Conservation (phyloP, 768 basidiomycete genomes). For the Ramaria sp. region DNA sequence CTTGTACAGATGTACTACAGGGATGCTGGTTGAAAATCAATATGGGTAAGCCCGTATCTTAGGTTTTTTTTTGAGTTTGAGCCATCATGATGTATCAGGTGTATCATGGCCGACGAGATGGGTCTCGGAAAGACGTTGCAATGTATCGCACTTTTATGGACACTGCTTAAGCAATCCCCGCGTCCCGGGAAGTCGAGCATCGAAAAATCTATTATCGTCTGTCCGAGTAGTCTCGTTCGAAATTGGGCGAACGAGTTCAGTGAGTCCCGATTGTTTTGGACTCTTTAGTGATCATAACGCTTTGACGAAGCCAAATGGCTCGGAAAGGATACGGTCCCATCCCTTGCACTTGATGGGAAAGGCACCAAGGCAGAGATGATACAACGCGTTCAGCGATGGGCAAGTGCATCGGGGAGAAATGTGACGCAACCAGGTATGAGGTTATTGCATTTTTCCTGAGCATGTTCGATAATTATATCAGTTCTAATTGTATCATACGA, state of each 20-base stretch:
- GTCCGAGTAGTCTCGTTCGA: constrained; percentile 91
- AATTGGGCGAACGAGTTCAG: constrained; percentile 99
- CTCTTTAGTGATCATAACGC: neutral
- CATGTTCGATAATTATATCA: constrained; percentile 19
- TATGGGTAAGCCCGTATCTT: constrained; percentile 22
- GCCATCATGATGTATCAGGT: constrained; percentile 31
- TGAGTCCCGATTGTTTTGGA: constrained; percentile 22
- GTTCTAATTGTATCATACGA: constrained; percentile 99
- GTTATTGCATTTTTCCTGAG: no score
- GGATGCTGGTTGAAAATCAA: constrained; percentile 84
- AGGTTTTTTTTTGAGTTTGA: neutral
- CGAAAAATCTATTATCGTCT: constrained; percentile 96
- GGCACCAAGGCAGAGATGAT: constrained; percentile 75
- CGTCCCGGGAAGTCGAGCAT: constrained; percentile 76
- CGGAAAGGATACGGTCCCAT: constrained; percentile 71
- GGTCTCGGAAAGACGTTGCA: constrained; percentile 95
- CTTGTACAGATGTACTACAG: constrained; percentile 89
- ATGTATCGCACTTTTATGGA: constrained; percentile 94
- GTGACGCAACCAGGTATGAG: constrained; percentile 79
- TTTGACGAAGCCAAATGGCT: constrained; percentile 81
- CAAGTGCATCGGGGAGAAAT: constrained; percentile 76
- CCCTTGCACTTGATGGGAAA: constrained; percentile 86
- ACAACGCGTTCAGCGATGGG: constrained; percentile 79
- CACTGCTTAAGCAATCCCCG: constrained; percentile 90
- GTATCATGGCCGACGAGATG: constrained; percentile 99